Conservation (phyloP, 23 red algal genomes). For the Rhodosorus marinus region DNA sequence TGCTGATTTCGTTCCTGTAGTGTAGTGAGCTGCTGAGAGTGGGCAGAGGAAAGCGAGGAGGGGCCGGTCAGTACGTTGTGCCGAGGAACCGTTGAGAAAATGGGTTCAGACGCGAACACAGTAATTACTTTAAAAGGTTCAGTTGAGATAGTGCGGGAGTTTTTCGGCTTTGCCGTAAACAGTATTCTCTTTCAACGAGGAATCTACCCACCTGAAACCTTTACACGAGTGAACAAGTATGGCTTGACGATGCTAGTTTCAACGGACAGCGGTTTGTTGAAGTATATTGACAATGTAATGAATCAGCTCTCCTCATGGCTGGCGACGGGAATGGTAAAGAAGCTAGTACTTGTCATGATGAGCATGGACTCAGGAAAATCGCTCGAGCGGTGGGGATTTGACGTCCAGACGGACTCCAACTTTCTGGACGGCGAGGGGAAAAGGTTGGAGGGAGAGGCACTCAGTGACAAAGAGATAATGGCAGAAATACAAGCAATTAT, state of each 20-base stretch:
- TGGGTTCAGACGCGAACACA: conserved; percentile 1
- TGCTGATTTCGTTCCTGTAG: too few relatives aligned
- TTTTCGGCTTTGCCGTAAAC: conserved; percentile 77
- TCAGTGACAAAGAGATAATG: conserved; percentile 15
- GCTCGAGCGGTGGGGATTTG: conserved; percentile 85
- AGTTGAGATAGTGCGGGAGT: conserved; percentile 69
- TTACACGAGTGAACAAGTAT: conserved; percentile 59
- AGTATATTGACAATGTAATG: conserved; percentile 41
- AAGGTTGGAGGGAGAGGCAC: too few relatives aligned
- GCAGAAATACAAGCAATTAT: conserved; percentile 75
- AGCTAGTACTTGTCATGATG: conserved; percentile 60
- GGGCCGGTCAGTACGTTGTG: too few relatives aligned
- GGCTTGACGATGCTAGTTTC: conserved; percentile 61
- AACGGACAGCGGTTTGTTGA: conserved; percentile 37
- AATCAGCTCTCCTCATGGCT: conserved; percentile 56
- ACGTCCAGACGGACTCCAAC: conserved; percentile 16
- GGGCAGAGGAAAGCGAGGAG: too few relatives aligned
- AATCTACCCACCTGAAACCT: conserved; percentile 84
- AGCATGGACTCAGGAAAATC: conserved; percentile 35
- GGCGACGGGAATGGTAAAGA: conserved; percentile 16
- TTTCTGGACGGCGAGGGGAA: background rate
- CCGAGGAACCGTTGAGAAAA: too few relatives aligned
- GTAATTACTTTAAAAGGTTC: conserved; percentile 54
- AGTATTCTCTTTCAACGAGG: conserved; percentile 79
- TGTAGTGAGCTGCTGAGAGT: too few relatives aligned